phyloP scores from a whole-genome alignment of 768 basidiomycete species.

The Heimioporus sp. region DNA sequence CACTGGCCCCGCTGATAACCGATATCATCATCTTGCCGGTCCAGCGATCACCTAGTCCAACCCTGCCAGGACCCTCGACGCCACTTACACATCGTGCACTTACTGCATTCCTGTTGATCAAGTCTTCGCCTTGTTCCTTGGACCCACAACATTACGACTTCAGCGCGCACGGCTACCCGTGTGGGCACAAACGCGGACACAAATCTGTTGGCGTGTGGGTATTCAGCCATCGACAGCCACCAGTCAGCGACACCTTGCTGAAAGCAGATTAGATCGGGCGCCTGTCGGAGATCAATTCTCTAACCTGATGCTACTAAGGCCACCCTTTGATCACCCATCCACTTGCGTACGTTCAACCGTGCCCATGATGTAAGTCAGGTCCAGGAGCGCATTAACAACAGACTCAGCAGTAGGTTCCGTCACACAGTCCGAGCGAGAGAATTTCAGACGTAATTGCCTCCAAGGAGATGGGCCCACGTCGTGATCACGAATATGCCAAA shows the following conservation, averaged over 20 bases:
- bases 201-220: too few species aligned
- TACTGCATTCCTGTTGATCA: not conserved
- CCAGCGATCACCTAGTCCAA: not conserved
- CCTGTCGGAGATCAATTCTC: constrained; percentile 5
- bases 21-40: constrained; percentile 14
- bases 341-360: not conserved
- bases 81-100: constrained; percentile 7
- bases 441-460: constrained; percentile 22
- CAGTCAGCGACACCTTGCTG: not conserved
- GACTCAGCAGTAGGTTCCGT: constrained; percentile 1
- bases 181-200: not conserved
- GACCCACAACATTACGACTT: constrained; percentile 14
- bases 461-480: not conserved
- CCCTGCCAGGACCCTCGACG: constrained; percentile 11
- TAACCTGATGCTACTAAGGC: not conserved
- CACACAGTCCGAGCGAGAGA: constrained; percentile 13
- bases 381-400: not conserved
- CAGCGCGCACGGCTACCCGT: not conserved
- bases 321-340: not conserved
- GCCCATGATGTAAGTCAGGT: constrained; percentile 9
- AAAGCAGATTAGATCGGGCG: constrained; percentile 1
- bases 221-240: not conserved
- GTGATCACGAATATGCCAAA: not conserved
- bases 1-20: constrained; percentile 8
- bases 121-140: constrained; percentile 3